These are phyloP conservation scores for Agrostemma githago DNA, from an alignment of 148 eudicot species.

Conservation along the genomic window DNA sequence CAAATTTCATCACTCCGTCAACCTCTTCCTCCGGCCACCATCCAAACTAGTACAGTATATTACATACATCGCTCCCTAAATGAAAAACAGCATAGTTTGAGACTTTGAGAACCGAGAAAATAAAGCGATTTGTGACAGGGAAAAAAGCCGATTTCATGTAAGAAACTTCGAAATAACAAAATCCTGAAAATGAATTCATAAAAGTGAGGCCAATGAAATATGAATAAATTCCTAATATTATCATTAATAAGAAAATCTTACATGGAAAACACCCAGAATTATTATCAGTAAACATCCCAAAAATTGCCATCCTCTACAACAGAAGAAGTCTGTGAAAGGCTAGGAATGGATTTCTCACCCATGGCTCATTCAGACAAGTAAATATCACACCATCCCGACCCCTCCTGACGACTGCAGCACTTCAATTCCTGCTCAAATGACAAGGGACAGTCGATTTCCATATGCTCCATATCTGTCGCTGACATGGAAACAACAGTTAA, in stretches of 20 bases:
- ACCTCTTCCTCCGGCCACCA: no score
- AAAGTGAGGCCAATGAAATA: no score
- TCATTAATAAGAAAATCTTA: not conserved
- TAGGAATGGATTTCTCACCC: conserved; percentile 2
- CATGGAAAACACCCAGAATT: no score
- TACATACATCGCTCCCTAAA: no score
- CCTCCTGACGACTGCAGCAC: not conserved
- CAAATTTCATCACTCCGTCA: no score
- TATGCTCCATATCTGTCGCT: not conserved
- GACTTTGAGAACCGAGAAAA: no score
- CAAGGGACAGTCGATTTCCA: not conserved
- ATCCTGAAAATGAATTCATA: no score
- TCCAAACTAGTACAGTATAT: no score
- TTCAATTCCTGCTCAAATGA: not conserved
- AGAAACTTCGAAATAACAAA: no score
- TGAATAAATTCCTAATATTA: not conserved
- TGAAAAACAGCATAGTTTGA: no score
- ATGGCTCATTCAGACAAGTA: not conserved
- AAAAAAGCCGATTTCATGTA: no score
- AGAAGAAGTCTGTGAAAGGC: not conserved
- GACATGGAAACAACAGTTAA: not conserved
- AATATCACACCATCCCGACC: not conserved
- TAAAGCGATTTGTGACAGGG: no score
- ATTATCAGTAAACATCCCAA: not conserved
- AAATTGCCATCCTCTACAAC: not conserved